phyloP scores from a whole-genome alignment of 1,284 basidiomycete species.

The Fomitopsis betulina region DNA sequence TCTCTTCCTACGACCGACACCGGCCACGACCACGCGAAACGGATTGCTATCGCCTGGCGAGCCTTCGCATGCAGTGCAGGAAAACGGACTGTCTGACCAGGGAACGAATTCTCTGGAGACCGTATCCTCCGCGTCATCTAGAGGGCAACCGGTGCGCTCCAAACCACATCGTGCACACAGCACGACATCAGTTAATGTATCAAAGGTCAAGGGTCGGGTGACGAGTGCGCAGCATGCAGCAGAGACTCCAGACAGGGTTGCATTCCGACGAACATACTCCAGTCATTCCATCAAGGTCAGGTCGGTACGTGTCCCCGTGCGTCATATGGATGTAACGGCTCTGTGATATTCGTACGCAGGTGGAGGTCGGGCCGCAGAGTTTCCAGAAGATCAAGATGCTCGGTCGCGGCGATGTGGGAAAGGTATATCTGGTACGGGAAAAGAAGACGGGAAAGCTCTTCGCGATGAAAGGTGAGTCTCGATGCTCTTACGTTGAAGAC shows the following conservation, averaged over 20 bases:
- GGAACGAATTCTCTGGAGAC: constrained; percentile 69
- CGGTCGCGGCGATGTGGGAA: constrained; percentile 94
- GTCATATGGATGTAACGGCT: constrained; percentile 3
- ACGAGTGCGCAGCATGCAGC: constrained; percentile 32
- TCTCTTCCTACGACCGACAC: constrained; percentile 61
- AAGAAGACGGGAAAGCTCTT: constrained; percentile 92
- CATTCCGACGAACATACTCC: constrained; percentile 93
- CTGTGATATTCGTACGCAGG: constrained; percentile 37
- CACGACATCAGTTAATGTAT: constrained; percentile 19
- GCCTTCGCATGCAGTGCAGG: constrained; percentile 46
- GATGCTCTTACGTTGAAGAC: constrained; percentile 1
- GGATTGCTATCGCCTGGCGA: constrained; percentile 72
- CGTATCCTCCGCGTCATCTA: constrained; percentile 65
- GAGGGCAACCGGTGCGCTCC: constrained; percentile 38
- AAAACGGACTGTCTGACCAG: constrained; percentile 49
- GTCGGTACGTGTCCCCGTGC: constrained; percentile 50
- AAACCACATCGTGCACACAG: constrained; percentile 17
- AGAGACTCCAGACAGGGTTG: constrained; percentile 56
- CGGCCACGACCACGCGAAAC: constrained; percentile 56
- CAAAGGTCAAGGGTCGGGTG: constrained; percentile 39
- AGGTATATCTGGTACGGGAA: constrained; percentile 93
- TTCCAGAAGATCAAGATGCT: constrained; percentile 95
- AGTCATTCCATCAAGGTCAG: constrained; percentile 97
- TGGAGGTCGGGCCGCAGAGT: constrained; percentile 86
- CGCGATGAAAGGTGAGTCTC: constrained; percentile 88